phyloP scores from a whole-genome alignment of 768 basidiomycete genomes.

The Gautieria morchelliformis region DNA sequence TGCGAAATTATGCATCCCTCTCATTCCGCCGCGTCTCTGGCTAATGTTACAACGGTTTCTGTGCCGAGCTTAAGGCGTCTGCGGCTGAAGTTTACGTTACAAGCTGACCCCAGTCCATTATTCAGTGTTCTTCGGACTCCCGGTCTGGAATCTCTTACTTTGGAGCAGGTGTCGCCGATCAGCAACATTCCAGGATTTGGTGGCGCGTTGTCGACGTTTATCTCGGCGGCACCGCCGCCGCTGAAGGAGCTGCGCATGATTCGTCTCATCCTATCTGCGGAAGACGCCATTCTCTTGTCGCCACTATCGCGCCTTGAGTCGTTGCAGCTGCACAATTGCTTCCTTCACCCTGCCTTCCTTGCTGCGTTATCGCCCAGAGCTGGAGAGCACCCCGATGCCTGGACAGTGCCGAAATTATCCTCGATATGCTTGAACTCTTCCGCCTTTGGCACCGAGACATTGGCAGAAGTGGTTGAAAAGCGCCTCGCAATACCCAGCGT shows the following conservation, averaged over 20 bases:
- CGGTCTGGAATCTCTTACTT: neutral
- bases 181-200: neutral
- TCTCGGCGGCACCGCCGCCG: neutral
- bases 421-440: neutral
- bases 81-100: neutral
- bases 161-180: conserved; percentile 5
- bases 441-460: neutral
- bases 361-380: neutral
- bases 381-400: neutral
- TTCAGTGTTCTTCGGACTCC: conserved; percentile 1
- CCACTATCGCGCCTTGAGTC: neutral
- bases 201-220: neutral
- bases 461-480: neutral
- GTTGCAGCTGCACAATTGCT: neutral
- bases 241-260: neutral
- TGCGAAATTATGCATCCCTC: conserved; percentile 1
- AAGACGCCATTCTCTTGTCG: neutral
- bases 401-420: neutral
- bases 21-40: neutral
- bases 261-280: neutral
- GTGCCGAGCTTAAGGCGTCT: conserved; percentile 1
- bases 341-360: neutral
- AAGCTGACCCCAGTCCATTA: neutral
- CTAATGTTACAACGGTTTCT: neutral
- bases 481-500: neutral